Evolutionary conservation across 495 filamentous ascomycete genomes (phyloP).

Genomic region (Cercophora samala): DNA sequence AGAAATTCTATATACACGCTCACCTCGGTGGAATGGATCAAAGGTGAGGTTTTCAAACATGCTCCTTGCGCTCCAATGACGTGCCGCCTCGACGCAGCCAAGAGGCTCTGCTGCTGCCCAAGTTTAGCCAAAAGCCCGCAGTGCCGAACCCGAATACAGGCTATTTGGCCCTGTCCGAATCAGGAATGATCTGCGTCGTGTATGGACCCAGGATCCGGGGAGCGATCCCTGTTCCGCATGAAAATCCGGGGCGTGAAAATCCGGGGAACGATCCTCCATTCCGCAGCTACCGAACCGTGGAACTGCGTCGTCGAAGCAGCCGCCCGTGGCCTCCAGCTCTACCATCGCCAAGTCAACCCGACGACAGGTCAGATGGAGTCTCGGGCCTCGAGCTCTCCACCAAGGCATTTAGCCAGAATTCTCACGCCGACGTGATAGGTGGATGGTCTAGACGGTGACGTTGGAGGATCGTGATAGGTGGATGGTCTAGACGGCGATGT

Average conservation of each 20-base stretch:
- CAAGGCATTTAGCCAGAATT: conserved; percentile 20
- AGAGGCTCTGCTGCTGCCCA: not conserved
- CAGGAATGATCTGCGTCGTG: not conserved
- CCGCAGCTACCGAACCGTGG: not conserved
- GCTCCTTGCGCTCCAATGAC: conserved; percentile 2
- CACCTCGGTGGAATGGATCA: too few species aligned
- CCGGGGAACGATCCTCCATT: conserved; percentile 17
- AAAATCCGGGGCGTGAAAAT: conserved; percentile 16
- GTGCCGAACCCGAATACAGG: conserved; percentile 4
- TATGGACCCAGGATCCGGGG: conserved; percentile 12
- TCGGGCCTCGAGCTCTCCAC: conserved; percentile 3
- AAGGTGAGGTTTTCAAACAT: not conserved
- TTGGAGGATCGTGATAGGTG: conserved; percentile 9
- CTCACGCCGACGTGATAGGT: not conserved
- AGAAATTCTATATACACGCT: too few species aligned
- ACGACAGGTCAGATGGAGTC: conserved; percentile 3
- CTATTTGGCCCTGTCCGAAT: not conserved
- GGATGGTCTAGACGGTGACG: not conserved
- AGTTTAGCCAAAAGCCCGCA: conserved; percentile 7
- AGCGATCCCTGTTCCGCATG: conserved; percentile 5
- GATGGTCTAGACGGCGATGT: not conserved
- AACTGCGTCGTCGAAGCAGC: too few species aligned
- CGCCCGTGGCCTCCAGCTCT: too few species aligned
- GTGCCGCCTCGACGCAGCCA: not conserved
- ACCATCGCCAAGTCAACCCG: not conserved